Conservation (phyloP, 306 rosid species). For the Pyrus communis region DNA sequence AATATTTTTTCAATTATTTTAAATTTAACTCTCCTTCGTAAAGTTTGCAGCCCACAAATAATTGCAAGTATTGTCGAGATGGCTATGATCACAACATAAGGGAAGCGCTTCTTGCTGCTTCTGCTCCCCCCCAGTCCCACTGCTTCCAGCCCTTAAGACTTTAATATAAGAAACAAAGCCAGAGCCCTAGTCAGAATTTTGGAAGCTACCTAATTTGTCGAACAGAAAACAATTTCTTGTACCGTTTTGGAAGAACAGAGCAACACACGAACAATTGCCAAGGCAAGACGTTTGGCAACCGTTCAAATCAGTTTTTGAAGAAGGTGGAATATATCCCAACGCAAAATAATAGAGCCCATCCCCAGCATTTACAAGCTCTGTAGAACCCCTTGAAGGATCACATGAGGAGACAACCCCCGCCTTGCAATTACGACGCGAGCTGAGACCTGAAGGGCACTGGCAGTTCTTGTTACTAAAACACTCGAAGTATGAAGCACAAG, state of each 20-base stretch:
- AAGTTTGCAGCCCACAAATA: too few relatives aligned
- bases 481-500: conserved; percentile 60
- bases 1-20: too few relatives aligned
- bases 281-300: conserved; percentile 59
- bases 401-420: conserved; percentile 60
- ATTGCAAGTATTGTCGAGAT: conserved; percentile 42
- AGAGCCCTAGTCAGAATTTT: conserved; percentile 30
- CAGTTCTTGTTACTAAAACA: conserved; percentile 48
- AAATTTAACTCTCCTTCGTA: too few relatives aligned
- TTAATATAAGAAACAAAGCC: conserved; percentile 66
- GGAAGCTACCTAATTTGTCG: conserved; percentile 70
- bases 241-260: conserved; percentile 61
- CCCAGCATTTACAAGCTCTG: conserved; percentile 41
- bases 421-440: conserved; percentile 43
- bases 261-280: conserved; percentile 72
- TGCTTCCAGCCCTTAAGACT: conserved; percentile 30
- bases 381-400: conserved; percentile 9
- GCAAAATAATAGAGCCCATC: conserved; percentile 60
- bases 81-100: conserved; percentile 45
- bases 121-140: conserved; percentile 27
- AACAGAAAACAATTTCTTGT: conserved; percentile 63
- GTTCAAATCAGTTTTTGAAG: conserved; percentile 45
- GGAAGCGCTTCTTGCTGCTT: conserved; percentile 28
- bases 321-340: conserved; percentile 46
- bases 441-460: conserved; percentile 68